phyloP scores from a whole-genome alignment of 2,329 filamentous ascomycete genomes.

The Alternaria sp. region DNA sequence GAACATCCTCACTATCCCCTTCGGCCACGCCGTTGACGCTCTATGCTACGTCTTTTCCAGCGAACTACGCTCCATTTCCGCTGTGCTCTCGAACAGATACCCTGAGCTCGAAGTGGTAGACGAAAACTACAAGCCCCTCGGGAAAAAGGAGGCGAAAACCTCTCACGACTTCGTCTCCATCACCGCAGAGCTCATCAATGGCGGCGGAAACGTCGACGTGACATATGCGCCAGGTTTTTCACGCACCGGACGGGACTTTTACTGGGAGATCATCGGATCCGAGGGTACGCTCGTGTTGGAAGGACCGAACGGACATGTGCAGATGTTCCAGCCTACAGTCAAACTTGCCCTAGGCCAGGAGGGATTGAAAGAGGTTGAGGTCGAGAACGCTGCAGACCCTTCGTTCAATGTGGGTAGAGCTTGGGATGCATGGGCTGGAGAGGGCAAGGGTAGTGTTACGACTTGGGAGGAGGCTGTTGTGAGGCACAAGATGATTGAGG shows the following conservation, averaged over 20 bases:
- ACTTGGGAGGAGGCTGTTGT: slow-evolving; percentile 45
- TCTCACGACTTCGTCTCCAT: slow-evolving; percentile 38
- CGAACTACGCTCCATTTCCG: slow-evolving; percentile 34
- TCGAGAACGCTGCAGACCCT: slow-evolving; percentile 56
- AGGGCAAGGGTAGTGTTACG: slow-evolving; percentile 32
- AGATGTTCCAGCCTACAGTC: slow-evolving; percentile 52
- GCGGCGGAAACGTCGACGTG: slow-evolving; percentile 32
- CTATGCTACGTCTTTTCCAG: slow-evolving; percentile 36
- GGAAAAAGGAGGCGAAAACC: slow-evolving; percentile 29
- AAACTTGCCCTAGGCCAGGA: slow-evolving; percentile 37
- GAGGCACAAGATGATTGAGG: slow-evolving; percentile 47
- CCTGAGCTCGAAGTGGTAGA: slow-evolving; percentile 29
- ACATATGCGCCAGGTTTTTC: slow-evolving; percentile 29
- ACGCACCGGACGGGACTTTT: slow-evolving; percentile 34
- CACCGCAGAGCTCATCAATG: slow-evolving; percentile 25
- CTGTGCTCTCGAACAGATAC: slow-evolving; percentile 31
- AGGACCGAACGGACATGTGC: slow-evolving; percentile 38
- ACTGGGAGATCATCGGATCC: slow-evolving; percentile 49
- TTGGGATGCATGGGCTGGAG: slow-evolving; percentile 62
- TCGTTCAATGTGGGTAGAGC: slow-evolving; percentile 61
- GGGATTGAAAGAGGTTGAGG: slow-evolving; percentile 53
- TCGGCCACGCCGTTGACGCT: slow-evolving; percentile 45
- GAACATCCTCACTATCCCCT: slow-evolving; percentile 52
- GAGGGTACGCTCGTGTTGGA: slow-evolving; percentile 44
- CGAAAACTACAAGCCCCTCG: slow-evolving; percentile 20